Evolutionary conservation across 179 eudicot genomes (phyloP), one percentile per base, ranked within the genome.

Genomic region (Patellifolia procumbens): DNA sequence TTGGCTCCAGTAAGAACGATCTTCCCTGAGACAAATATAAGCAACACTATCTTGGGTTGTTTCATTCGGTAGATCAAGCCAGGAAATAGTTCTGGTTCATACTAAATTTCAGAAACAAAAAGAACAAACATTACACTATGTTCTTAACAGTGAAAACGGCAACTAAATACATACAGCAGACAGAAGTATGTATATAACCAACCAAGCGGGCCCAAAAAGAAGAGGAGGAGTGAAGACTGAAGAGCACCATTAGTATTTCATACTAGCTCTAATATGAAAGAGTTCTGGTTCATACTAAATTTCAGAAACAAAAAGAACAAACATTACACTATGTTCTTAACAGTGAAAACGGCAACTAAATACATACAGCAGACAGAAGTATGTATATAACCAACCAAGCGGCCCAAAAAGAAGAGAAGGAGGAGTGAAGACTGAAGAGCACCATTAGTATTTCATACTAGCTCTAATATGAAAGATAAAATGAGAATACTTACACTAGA

Each of bases 31-130:
- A 93, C 95, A 56, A 77, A 77, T 81, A 77, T 77, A 67, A 76
- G 80, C 64, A 81, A 71, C 81, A 81, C 84, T 37, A 81, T 81
- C 75, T 81, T 93, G 0, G 98, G 97, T 77, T 91, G 95, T 75
- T 93, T 93, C 97, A 93, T 93, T 31, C 98, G 91, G 78, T 93
- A 93, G 51, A 93, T 93, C 81, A 93, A 77, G 46, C 98, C 98
- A 56, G 98, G 98, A 79, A 93, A 93, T 62, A 93, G 83, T 82
- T 93, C 98, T 43, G 98, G 98, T 81, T 93, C 98, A 87, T 93
- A 91, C 97, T 91, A 73, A 32, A 64, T n/a, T n/a, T 32, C 19
- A 35, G 39, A 51, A 53, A 32, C 46, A 34, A 48, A 37, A 43
- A 28, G n/a, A 42, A 55, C 53, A 48, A 26, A 64, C 16, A 37